Base-by-base conservation (phyloP, 2,329 filamentous ascomycete species). In the Colletotrichum zoysiae region DNA sequence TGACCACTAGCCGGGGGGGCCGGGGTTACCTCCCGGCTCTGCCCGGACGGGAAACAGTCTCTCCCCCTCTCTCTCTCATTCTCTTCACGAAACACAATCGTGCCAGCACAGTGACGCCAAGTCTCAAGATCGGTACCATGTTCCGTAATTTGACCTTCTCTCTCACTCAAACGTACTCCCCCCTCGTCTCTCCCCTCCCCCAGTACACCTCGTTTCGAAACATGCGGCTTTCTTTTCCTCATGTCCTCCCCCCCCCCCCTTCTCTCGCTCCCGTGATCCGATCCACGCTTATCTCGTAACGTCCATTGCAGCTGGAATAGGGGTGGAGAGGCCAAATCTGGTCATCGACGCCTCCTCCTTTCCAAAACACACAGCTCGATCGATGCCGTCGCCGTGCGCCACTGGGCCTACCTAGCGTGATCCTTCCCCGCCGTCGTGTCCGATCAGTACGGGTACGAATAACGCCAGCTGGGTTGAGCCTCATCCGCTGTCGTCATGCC, bases 201-300 rank as follows among this genome's bases (percentile, higher is more conserved):
- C 26, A n/a, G 44, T 58, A 40, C 48, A 50, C 35, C 50, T 56
- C 26, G 69, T 64, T 71, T 71, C 53, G 59, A 71, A 71, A 58
- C 53, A 71, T 59, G 65, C 69, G 8, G 12, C 59, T 48, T 64
- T 48, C 59, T 59, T 44, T 67, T 67, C 51, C 30, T 30, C 30
- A 30, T 30, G 30, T 3, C 46, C 18, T 30, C 20, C 7, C 33
- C 3, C 7, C 33, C 3, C 58, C 40, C 14, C 12, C 40, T 6
- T 14, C 40, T 6, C 42, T 48, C 42, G 30, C 42, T 48, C 6
- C 42, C 58, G 33, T 26, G 26, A 30, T 35, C 30, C 18, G 30
- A 61, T 48, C 42, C 35, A 50, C n/a, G 58, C 30, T 61, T 50
- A 61, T 61, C 42, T 33, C 42, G n/a, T 7, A 53, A 9, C 33